Evolutionary conservation across 371 early-diverging fungal species (phyloP).

Genomic region (Haplosporangium sp.): DNA sequence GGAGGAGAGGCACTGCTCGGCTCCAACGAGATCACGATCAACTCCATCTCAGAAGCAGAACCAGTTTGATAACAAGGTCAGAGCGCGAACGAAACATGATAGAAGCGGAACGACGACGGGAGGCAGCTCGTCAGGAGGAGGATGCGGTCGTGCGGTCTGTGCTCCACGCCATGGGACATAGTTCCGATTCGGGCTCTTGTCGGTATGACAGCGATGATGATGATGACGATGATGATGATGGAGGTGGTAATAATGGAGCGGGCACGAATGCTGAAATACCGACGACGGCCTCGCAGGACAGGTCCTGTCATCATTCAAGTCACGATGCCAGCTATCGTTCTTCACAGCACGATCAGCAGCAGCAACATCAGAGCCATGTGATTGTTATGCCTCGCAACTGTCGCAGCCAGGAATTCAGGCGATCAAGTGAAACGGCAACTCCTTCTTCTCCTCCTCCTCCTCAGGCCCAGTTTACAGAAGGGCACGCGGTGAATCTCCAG

Average conservation of each 20-base stretch:
- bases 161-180: constrained; percentile 31
- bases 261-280: not conserved
- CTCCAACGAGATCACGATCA: no score
- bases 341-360: no score
- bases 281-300: not conserved
- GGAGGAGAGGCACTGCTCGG: no score
- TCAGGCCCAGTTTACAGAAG: not conserved
- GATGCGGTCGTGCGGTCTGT: constrained; percentile 20
- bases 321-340: not conserved
- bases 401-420: not conserved
- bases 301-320: not conserved
- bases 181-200: constrained; percentile 16
- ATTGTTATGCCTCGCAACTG: not conserved
- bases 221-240: constrained; percentile 10
- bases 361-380: not conserved
- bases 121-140: constrained; percentile 7
- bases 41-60: not conserved
- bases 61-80: constrained; percentile 11
- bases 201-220: constrained; percentile 13
- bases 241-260: constrained; percentile 1
- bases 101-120: constrained; percentile 4
- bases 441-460: not conserved
- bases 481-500: not conserved
- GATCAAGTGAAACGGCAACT: not conserved
- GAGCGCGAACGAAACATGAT: constrained; percentile 8